Evolutionary conservation across 2,329 filamentous ascomycete species (phyloP).

Genomic region (Neodidymelliopsis sp.): DNA sequence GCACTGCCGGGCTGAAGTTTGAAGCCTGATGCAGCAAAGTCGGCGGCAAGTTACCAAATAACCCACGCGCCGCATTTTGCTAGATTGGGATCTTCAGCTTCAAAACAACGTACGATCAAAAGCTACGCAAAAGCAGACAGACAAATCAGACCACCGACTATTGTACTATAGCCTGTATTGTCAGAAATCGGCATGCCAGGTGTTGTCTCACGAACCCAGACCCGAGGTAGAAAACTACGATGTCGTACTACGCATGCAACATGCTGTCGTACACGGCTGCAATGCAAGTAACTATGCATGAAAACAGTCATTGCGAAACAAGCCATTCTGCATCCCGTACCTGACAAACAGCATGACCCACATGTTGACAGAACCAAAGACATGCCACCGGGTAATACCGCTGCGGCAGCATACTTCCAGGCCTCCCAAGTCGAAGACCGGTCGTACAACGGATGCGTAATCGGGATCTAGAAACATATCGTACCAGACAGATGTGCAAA

Average conservation of each 20-base stretch:
- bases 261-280: neutral
- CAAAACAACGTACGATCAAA: neutral
- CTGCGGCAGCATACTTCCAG: neutral
- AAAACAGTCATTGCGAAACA: conserved; percentile 2
- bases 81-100: no score
- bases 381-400: conserved; percentile 13
- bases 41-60: neutral
- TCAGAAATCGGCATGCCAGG: neutral
- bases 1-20: conserved; percentile 50
- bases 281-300: conserved; percentile 4
- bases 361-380: neutral
- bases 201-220: no score
- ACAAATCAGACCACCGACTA: neutral
- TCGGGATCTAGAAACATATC: neutral
- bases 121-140: neutral
- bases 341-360: conserved; percentile 1
- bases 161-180: conserved; percentile 1
- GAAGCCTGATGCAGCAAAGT: conserved; percentile 37
- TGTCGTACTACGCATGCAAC: neutral
- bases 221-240: neutral
- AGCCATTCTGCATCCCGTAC: neutral
- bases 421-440: neutral
- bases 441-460: neutral
- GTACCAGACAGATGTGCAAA: neutral
- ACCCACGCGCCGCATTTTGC: neutral